Evolutionary conservation across 1,284 basidiomycete genomes (phyloP).

Genomic region (Puccinia hordei): DNA sequence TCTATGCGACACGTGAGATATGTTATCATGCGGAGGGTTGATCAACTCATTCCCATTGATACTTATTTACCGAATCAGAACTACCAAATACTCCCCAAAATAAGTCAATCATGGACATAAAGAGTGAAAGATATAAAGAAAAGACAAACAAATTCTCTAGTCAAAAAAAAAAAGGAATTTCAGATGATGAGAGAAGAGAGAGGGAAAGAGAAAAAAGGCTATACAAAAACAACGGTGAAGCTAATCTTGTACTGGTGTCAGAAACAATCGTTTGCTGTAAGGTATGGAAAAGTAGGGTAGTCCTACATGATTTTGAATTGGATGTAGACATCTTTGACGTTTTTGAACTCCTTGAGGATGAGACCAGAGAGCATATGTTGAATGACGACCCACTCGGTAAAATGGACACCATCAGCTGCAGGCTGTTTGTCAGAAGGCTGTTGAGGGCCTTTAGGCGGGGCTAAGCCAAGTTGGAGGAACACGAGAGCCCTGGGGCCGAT

Average conservation of each 20-base stretch:
- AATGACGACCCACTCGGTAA: constrained; percentile 12
- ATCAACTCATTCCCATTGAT: too few relatives aligned
- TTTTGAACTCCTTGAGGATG: constrained; percentile 31
- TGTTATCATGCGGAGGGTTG: too few relatives aligned
- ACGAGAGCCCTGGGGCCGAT: constrained; percentile 7
- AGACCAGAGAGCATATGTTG: constrained; percentile 14
- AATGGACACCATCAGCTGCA: neutral
- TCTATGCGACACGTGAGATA: too few relatives aligned
- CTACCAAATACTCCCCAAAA: neutral
- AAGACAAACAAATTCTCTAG: neutral
- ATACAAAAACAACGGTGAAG: neutral
- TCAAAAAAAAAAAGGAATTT: neutral
- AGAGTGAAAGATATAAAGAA: neutral
- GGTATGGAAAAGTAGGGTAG: neutral
- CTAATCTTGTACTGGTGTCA: neutral
- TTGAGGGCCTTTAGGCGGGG: neutral
- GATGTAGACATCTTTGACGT: constrained; percentile 20
- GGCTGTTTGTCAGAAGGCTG: neutral
- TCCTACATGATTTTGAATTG: neutral
- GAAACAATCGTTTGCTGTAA: neutral
- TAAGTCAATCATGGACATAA: neutral
- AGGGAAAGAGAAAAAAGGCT: neutral
- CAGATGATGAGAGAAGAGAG: neutral
- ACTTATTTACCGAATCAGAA: too few relatives aligned
- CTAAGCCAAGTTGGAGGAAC: constrained; percentile 6